Evolutionary conservation across 495 filamentous ascomycete genomes (phyloP), one percentile per base, ranked within the genome.

Genomic region (Aspergillus heteromorphus): DNA sequence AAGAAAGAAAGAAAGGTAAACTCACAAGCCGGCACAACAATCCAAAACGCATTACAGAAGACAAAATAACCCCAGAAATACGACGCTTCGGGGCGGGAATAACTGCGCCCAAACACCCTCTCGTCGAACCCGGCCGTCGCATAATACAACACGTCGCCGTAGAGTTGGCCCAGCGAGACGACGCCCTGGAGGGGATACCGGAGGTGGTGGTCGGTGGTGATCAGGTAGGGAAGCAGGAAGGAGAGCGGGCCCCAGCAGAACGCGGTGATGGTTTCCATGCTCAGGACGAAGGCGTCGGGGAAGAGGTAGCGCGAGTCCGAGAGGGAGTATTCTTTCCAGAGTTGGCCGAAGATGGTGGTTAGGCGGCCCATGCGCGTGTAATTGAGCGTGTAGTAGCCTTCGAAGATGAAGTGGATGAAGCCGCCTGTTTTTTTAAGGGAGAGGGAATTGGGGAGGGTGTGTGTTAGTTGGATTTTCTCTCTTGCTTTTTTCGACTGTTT

Each of bases 51-150:
- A 65, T 93, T 95, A 74, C 91, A 80, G 27, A 85, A 80, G 9
- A 89, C 74, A 66, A 83, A 95, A 63, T 92, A 93, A 4, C 80
- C 72, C 86, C 87, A 95, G 65, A 86, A 93, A 60, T 91, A 91
- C 47, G 81, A 73, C 11, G 68, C 62, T 65, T 93, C 89, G 1
- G 90, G 87, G 45, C 89, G 69, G 53, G 79, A 88, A 62, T 87
- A 85, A 19, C 71, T 72, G 13, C 78, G 47, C 0, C 77, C 77
- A 18, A 69, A 66, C 54, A 80, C 66, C 45, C 68, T 74, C 51
- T 77, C 66, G 48, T 87, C 84, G 56, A 83, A 81, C 65, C 81
- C 68, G 67, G 83, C 83, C 0, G 89, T 95, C 0, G 78, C 80
- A 62, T 88, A 93, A 68, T 95, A 95, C 9, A 95, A 73, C 17